A percentile compares a stretch with the other conserved stretches of the same genome.
These are phyloP conservation scores for Eimeria praecox DNA, from an alignment of 169 alveolate genomes.

Conservation along the genomic window DNA sequence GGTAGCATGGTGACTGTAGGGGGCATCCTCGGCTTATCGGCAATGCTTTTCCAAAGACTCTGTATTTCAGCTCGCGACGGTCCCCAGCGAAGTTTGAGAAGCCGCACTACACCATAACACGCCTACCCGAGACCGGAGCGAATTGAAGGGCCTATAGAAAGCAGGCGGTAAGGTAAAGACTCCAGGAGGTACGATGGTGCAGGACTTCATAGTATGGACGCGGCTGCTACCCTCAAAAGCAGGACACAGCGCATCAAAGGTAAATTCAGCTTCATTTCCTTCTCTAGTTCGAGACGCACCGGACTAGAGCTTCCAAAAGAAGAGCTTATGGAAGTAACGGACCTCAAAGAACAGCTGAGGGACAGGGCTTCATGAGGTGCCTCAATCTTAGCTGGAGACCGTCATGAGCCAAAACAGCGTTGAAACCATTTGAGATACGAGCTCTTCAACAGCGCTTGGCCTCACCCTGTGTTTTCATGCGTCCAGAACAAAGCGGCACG, in stretches of 20 bases:
- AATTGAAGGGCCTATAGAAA: background rate
- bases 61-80: background rate
- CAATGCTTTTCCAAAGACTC: too few species aligned
- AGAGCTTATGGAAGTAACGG: too few species aligned
- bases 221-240: background rate
- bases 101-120: background rate
- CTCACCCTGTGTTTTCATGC: too few species aligned
- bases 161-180: background rate
- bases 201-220: background rate
- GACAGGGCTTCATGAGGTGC: too few species aligned
- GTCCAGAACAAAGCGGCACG: too few species aligned
- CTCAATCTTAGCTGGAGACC: too few species aligned
- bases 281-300: background rate
- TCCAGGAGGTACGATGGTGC: background rate
- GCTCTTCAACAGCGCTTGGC: too few species aligned
- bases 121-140: background rate
- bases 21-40: background rate
- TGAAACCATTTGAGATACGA: too few species aligned
- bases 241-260: background rate
- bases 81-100: background rate
- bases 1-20: background rate
- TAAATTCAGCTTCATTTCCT: background rate
- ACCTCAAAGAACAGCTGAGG: too few species aligned
- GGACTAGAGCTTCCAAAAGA: background rate
- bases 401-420: too few species aligned